Base-by-base conservation (phyloP, 306 rosid genomes). In the Senna siamea region DNA sequence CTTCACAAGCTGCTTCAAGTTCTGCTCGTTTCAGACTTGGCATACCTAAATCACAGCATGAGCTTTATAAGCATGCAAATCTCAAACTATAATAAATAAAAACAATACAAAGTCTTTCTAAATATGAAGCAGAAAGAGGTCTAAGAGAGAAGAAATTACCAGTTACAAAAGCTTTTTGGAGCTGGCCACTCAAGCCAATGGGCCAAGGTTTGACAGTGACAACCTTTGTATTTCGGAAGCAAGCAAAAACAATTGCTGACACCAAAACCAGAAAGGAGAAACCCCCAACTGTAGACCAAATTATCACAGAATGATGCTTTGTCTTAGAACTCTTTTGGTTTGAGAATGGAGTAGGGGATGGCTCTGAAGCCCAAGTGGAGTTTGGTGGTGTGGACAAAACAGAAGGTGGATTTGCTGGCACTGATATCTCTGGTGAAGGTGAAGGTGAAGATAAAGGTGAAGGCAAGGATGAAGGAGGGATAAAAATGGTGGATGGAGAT, bases 121-220 rank as follows among this genome's bases (percentile, higher is more conserved):
- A n/a, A n/a, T n/a, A n/a, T n/a, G n/a, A n/a, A n/a, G n/a, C n/a
- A n/a, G n/a, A n/a, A n/a, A n/a, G n/a, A n/a, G n/a, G n/a, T n/a
- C 5, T 26, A 30, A 59, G 64, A 50, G 43, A 73, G 70, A 62
- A 80, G 50, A 30, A 81, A 59, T 78, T 62, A 93, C 97, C 97
- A 78, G 93, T 79, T 73, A 89, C 83, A 78, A 92, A 92, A 43
- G 97, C 99, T 80, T 88, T 94, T 81, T 92, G 94, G 44, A 94
- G 89, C 84, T 92, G 99, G 48, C 99, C 97, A 79, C 99, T 94
- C 81, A 94, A 76, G 59, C 99, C 97, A 67, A 96, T 88, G 43
- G 86, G 86, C 99, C 99, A 89, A 66, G 99, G 96, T 83, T 84
- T 92, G 14, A 94, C 95, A 2, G 95, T 76, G 18, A 82, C 93